Evolutionary conservation across 345 rosid genomes (phyloP).

Genomic region (Gossypioides kirkii): DNA sequence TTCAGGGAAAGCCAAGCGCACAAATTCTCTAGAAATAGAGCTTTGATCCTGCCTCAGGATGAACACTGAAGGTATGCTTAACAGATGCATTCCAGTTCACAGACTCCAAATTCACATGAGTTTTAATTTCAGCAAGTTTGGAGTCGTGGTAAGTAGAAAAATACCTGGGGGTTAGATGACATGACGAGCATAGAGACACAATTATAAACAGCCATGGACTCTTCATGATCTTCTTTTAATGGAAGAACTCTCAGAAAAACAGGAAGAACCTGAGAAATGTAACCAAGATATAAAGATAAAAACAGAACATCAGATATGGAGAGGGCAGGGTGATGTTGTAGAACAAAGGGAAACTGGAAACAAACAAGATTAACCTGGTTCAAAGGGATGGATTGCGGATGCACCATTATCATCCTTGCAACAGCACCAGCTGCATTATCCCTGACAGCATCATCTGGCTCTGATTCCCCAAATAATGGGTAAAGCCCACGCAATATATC

Average conservation of each 20-base stretch:
- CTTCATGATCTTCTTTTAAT: slow-evolving; percentile 88
- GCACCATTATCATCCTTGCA: slow-evolving; percentile 94
- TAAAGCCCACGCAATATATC: slow-evolving; percentile 66
- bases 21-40: neutral
- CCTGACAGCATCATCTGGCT: slow-evolving; percentile 88
- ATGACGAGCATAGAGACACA: slow-evolving; percentile 78
- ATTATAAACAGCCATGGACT: slow-evolving; percentile 79
- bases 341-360: neutral
- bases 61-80: neutral
- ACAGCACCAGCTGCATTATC: slow-evolving; percentile 99
- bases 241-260: slow-evolving; percentile 88
- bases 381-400: slow-evolving; percentile 82
- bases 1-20: neutral
- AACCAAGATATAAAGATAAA: slow-evolving; percentile 11
- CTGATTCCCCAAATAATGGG: slow-evolving; percentile 90
- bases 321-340: neutral
- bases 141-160: neutral
- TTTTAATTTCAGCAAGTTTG: neutral
- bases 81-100: neutral
- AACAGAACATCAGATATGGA: neutral
- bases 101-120: neutral
- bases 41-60: neutral
- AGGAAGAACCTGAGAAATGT: slow-evolving; percentile 71
- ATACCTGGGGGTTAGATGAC: slow-evolving; percentile 82
- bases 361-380: slow-evolving; percentile 55